Conservation (phyloP, 129 eudicot species). For the Chrysanthemum seticuspe region DNA sequence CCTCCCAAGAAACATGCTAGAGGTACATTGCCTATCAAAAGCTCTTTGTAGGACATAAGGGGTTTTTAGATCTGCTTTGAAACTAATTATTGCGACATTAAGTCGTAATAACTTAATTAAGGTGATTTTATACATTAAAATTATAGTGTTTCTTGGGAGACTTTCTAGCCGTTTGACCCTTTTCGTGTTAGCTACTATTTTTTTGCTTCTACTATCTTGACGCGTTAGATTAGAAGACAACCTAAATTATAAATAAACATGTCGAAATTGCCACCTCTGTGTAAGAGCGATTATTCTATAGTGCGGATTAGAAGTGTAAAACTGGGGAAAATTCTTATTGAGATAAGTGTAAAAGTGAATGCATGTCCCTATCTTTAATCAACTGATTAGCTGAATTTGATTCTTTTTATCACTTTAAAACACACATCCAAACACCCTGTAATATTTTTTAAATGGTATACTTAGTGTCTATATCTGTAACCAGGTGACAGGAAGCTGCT, state of each 20-base stretch:
- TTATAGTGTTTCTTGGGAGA: too few species aligned
- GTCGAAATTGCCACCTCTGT: background rate
- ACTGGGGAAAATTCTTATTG: background rate
- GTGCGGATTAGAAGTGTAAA: background rate
- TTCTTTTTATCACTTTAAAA: constrained; percentile 7
- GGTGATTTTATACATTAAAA: background rate
- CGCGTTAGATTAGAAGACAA: background rate
- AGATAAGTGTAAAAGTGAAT: background rate
- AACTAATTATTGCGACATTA: background rate
- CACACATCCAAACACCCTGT: background rate
- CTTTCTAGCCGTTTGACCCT: too few species aligned
- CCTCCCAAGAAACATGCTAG: constrained; percentile 29
- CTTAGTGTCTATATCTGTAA: constrained; percentile 11
- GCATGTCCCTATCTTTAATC: background rate
- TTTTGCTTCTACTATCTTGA: background rate
- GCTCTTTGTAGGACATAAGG: background rate
- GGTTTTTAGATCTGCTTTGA: constrained; percentile 1
- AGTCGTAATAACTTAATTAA: constrained; percentile 1
- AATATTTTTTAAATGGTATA: background rate
- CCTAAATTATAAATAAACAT: background rate
- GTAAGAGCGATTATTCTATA: background rate
- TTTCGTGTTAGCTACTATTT: background rate
- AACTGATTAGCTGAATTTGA: background rate
- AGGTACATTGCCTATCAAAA: constrained; percentile 41
- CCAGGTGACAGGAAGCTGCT: constrained; percentile 47